Conservation (phyloP, 2,329 filamentous ascomycete genomes). For the Talaromyces sp. region DNA sequence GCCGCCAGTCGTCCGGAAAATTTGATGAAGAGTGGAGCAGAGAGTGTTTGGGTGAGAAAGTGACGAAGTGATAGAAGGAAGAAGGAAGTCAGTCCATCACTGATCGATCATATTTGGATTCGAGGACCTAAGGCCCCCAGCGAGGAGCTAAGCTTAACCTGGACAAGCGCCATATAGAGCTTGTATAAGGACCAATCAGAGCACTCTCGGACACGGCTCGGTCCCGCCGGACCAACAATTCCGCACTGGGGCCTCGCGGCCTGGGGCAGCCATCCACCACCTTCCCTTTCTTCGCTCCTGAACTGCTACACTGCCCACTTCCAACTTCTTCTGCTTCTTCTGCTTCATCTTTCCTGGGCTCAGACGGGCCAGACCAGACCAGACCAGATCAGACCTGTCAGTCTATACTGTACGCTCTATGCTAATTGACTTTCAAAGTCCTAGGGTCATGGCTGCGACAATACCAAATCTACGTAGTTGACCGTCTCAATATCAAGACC, state of each 20-base stretch:
- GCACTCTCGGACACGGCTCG: neutral
- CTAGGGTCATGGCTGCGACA: too few relatives aligned
- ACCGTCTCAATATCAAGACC: neutral
- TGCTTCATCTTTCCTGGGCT: neutral
- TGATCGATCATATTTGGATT: neutral
- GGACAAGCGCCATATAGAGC: neutral
- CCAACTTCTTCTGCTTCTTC: neutral
- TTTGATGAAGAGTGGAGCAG: neutral
- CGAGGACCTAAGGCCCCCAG: neutral
- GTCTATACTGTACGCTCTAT: neutral
- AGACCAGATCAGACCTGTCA: neutral
- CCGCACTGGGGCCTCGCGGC: neutral
- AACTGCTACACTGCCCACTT: neutral
- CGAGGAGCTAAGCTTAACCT: neutral
- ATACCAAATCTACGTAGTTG: neutral
- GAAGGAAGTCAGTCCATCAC: neutral
- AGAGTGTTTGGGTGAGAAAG: neutral
- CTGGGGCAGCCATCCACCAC: neutral
- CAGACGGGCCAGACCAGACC: too few relatives aligned
- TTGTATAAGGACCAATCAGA: neutral
- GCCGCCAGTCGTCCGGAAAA: neutral
- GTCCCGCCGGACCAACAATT: neutral
- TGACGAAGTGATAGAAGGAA: neutral
- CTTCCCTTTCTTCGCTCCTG: neutral
- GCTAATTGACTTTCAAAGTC: neutral